Base-by-base conservation (phyloP, 2,329 filamentous ascomycete species). In the Neofusicoccum parvum region DNA sequence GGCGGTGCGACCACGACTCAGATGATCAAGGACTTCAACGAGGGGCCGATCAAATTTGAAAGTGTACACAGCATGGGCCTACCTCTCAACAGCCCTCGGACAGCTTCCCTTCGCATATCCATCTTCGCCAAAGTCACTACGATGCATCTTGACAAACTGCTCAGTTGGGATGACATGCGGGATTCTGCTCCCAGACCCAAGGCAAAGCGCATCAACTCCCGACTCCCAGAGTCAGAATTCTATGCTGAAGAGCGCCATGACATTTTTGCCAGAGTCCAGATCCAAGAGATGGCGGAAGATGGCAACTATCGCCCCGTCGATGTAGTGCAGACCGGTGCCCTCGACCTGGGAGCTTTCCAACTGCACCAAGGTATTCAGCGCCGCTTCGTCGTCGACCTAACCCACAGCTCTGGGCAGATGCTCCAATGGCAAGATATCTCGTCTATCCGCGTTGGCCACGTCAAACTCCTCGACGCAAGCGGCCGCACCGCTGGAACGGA, bases 141-240 rank as follows among this genome's bases (percentile, higher is more conserved):
- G 0, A 97, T 97, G 89, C 95, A 99, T 79, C 85, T 99, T 23
- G 95, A 99, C 78, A 98, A 97, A 80, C 85, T 99, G 59, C 86
- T 97, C 12, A 99, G 95, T 80, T 99, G 95, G 95, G 95, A 99
- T 75, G 95, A 98, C 72, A 97, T 99, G 89, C 89, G 94, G 66
- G 94, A 99, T 77, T 83, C 86, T 27, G 83, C 84, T 2, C 82
- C 84, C 54, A 79, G 80, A 23, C 80, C 80, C 2, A 86, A 87
- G 17, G 83, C 88, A 58, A 85, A 86, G 68, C 85, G 86, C 17
- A 84, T 85, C 64, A 81, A 82, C 48, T 84, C 82, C 48, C 86
- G 95, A 11, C 89, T 99, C 69, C 89, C 92, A 12, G 95, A 99
- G 76, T 90, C 91, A 0, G 94, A 99, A 70, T 99, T 96, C 75